A percentile compares a stretch with the other conserved stretches of the same genome.
Evolutionary conservation across 225 moss, liverwort and hornwort genomes (phyloP).

Genomic region (Lunularia cruciata): DNA sequence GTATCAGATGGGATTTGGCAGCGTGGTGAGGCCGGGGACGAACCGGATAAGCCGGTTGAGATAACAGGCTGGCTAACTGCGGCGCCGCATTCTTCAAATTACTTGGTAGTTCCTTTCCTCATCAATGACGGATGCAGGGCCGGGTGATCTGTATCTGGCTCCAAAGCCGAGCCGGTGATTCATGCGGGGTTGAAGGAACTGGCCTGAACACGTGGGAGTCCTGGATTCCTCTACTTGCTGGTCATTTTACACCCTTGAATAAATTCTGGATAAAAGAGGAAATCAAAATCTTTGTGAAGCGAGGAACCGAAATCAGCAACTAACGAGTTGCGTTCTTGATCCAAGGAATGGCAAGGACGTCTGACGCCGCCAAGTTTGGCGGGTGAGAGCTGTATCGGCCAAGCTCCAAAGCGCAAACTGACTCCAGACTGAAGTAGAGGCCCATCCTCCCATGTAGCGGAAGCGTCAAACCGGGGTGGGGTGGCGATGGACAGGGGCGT

Average conservation of each 20-base stretch:
- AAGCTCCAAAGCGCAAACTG: not conserved
- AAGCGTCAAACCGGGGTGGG: not conserved
- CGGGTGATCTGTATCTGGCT: not conserved
- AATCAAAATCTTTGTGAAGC: conserved; percentile 4
- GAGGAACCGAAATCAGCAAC: not conserved
- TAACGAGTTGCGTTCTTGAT: not conserved
- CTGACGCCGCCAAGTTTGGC: conserved; percentile 1
- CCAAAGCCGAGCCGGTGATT: not conserved
- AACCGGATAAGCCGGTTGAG: not conserved
- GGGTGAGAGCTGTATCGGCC: no score
- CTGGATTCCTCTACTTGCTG: not conserved
- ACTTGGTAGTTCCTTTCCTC: not conserved
- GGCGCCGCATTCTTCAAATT: not conserved
- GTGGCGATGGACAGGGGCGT: conserved; percentile 5
- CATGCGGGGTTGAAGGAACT: not conserved
- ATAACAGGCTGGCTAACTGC: conserved; percentile 5
- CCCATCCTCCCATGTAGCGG: not conserved
- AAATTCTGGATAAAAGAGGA: conserved; percentile 13
- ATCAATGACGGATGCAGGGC: not conserved
- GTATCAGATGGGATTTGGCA: not conserved
- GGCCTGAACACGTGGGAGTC: not conserved
- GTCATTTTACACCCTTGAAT: conserved; percentile 15
- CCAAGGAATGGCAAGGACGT: not conserved
- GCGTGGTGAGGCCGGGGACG: not conserved
- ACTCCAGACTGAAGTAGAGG: not conserved